Evolutionary conservation across 768 basidiomycete genomes (phyloP), one percentile per base, ranked within the genome.

Genomic region (Serendipita sp.): DNA sequence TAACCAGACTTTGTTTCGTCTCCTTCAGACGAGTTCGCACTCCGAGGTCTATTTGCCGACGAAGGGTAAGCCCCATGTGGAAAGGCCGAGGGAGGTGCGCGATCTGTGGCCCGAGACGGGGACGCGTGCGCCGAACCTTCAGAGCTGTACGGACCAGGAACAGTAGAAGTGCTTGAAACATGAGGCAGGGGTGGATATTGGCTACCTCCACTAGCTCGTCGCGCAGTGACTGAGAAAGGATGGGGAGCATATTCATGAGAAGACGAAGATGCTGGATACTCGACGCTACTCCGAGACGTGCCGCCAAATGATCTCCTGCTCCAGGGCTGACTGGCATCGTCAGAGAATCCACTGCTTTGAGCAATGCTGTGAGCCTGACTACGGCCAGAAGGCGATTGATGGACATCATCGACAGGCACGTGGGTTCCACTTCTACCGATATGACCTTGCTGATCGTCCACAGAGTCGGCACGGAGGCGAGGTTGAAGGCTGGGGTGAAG

Each of bases 1-100:
- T 44, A 53, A 32, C 67, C 64, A 41, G 35, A 54, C 37, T 64
- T 44, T 15, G 51, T n/a, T 28, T 60, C 69, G 18, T 67, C 65
- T 15, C 56, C 56, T 30, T 60, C 56, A 11, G 56, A 60, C 37
- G 56, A 60, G 37, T 60, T 60, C n/a, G 30, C 56, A 30, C 56
- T 60, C 28, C 56, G 56, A 10, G 56, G 56, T 60, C 56, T 3
- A 37, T 30, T 38, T 8, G n/a, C 56, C 30, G 56, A 28, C 8
- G 56, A 28, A 8, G 48, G 48, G 37, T 60, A 60, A 10, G 35
- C 56, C 28, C 56, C 56, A 60, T 60, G 37, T 30, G 56, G 56
- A 37, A 60, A 60, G 37, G 56, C 24, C 16, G 56, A 60, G 30
- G 56, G 56, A n/a, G 56, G 56, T 4, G 37, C 56, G 34, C 56